Base-by-base conservation (phyloP, 768 basidiomycete species). In the Hygrophorus pudorinus region DNA sequence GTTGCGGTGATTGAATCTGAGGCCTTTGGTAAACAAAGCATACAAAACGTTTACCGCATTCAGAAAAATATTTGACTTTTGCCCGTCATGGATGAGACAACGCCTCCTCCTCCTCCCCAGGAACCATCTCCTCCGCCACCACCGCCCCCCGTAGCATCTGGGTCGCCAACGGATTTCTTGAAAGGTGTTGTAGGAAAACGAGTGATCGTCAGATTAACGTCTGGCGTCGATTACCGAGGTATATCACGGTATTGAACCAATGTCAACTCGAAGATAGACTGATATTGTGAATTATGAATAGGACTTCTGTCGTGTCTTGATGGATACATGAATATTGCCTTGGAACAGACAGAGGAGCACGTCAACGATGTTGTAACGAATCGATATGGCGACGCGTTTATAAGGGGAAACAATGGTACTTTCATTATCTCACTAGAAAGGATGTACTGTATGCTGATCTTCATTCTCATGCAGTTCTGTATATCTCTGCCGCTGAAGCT, bases 271-370 rank as follows among this genome's bases (percentile, higher is more conserved):
- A 10, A 5, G 18, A 30, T 49, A 35, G n/a, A n/a, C n/a, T 41
- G 16, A 16, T 40, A 27, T 24, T 8, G 24, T 29, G 28, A 4
- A 24, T 7, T 24, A 24, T 24, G 24, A 24, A 3, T 48, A 98
- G 94, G 94, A 14, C 73, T 92, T 2, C 66, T 99, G 11, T 93
- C 91, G 2, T 98, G 96, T 57, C 73, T 98, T 17, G 96, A 98
- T 63, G 93, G 93, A 0, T 98, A 96, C 63, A 98, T 99, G 96
- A 98, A 98, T 65, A 94, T 98, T 40, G 96, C 91, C 11, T 66
- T 98, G 29, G 96, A 99, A 64, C 88, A 96, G 61, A 96, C 93
- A 2, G 91, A 96, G 64, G 96, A 99, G 64, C 80, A 92, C 61
- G 88, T 93, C 8, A 82, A 86, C 50, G 92, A 92, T 3, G 55